Conservation (phyloP, 2,329 filamentous ascomycete species). For the Pseudogymnoascus sp. region DNA sequence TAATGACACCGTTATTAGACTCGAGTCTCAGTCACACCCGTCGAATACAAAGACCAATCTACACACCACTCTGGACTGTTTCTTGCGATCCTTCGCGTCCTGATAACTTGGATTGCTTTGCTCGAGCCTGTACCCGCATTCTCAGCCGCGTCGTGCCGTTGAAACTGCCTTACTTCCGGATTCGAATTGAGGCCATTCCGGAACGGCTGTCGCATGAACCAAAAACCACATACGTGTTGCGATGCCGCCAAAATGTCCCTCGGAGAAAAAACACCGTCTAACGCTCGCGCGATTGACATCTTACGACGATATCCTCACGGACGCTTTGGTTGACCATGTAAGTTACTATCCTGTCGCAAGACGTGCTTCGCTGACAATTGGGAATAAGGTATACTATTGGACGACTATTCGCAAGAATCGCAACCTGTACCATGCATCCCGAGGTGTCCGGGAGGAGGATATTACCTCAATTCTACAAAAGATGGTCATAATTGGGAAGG, state of each 20-base stretch:
- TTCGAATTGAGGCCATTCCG: constrained; percentile 1
- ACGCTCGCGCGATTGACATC: constrained; percentile 80
- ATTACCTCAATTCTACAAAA: constrained; percentile 52
- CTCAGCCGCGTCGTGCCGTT: background rate
- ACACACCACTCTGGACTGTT: background rate
- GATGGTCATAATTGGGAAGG: constrained; percentile 65
- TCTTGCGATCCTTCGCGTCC: background rate
- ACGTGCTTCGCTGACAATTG: background rate
- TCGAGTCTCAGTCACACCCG: background rate
- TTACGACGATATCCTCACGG: constrained; percentile 93
- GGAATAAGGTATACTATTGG: constrained; percentile 80
- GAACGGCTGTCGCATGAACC: constrained; percentile 15
- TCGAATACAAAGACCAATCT: background rate
- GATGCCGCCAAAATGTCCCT: constrained; percentile 37
- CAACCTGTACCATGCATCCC: constrained; percentile 73
- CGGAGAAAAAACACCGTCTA: constrained; percentile 59
- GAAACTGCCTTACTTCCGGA: background rate
- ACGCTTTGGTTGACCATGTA: constrained; percentile 92
- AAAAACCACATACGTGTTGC: constrained; percentile 12
- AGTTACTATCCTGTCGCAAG: constrained; percentile 15
- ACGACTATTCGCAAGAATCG: constrained; percentile 92
- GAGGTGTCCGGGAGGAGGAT: constrained; percentile 62
- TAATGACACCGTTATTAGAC: constrained; percentile 3
- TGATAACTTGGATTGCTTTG: background rate
- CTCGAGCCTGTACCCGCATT: background rate